Evolutionary conservation across 345 rosid species (phyloP).

Genomic region (Citrus sinensis): DNA sequence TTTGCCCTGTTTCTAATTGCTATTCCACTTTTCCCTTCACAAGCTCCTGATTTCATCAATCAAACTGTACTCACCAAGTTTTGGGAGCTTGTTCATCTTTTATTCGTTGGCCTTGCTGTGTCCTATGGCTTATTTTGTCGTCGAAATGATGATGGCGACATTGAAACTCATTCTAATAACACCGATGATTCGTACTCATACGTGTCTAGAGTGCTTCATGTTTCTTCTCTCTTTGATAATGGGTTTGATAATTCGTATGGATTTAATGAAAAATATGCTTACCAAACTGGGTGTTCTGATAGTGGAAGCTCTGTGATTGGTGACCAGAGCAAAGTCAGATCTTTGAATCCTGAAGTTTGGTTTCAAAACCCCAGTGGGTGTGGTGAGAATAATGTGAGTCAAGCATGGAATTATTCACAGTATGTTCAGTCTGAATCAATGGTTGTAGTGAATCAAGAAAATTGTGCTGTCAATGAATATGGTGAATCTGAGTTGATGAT

Average conservation of each 20-base stretch:
- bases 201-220: constrained; percentile 46
- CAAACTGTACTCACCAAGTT: constrained; percentile 48
- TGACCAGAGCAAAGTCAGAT: constrained; percentile 23
- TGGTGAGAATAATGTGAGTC: constrained; percentile 29
- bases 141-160: constrained; percentile 37
- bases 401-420: constrained; percentile 60
- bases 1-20: constrained; percentile 55
- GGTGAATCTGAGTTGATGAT: constrained; percentile 14
- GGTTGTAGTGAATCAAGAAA: constrained; percentile 53
- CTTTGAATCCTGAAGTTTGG: constrained; percentile 25
- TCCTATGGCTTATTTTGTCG: constrained; percentile 83
- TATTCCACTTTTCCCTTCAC: constrained; percentile 73
- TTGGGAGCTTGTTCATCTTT: constrained; percentile 72
- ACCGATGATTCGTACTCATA: constrained; percentile 43
- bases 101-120: constrained; percentile 77
- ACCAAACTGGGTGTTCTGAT: constrained; percentile 14
- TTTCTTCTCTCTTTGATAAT: constrained; percentile 58
- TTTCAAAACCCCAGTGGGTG: constrained; percentile 22
- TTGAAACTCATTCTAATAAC: constrained; percentile 20
- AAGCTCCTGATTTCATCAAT: constrained; percentile 64
- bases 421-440: constrained; percentile 50
- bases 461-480: constrained; percentile 33
- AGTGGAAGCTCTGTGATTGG: constrained; percentile 2
- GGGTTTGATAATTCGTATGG: constrained; percentile 42
- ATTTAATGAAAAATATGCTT: constrained; percentile 31